Evolutionary conservation across 1,284 basidiomycete genomes (phyloP).

Genomic region (Puccinia brachypodii): DNA sequence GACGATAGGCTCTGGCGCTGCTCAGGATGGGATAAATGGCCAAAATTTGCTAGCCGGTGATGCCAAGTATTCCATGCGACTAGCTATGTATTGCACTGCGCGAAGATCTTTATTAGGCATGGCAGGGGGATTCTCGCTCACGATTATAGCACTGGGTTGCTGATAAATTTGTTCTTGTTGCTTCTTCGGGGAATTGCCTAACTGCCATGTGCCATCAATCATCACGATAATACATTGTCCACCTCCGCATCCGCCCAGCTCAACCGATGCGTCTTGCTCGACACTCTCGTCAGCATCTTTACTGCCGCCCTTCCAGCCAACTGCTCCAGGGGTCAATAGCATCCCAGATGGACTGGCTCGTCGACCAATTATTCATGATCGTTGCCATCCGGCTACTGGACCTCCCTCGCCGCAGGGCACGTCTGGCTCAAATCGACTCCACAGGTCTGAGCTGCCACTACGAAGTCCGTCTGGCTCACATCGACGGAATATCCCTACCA

Average conservation of each 20-base stretch:
- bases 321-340: not conserved
- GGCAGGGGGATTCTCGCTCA: not conserved
- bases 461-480: constrained; percentile 24
- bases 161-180: not conserved
- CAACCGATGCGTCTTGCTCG: constrained; percentile 4
- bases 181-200: not conserved
- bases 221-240: not conserved
- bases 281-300: not conserved
- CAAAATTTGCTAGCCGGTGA: not conserved
- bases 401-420: not conserved
- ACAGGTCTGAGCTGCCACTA: not conserved
- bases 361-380: constrained; percentile 1
- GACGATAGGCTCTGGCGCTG: not conserved
- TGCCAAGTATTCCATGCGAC: not conserved
- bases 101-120: not conserved
- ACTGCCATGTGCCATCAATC: not conserved
- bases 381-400: not conserved
- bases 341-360: not conserved
- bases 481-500: not conserved
- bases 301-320: constrained; percentile 21
- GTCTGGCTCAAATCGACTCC: not conserved
- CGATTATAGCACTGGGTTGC: not conserved
- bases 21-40: not conserved
- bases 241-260: not conserved
- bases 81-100: not conserved